Percentiles rank a stretch among this genome's conserved stretches.
Evolutionary conservation across 2,329 filamentous ascomycete genomes (phyloP).

Genomic region (Metarhizium guizhouense): DNA sequence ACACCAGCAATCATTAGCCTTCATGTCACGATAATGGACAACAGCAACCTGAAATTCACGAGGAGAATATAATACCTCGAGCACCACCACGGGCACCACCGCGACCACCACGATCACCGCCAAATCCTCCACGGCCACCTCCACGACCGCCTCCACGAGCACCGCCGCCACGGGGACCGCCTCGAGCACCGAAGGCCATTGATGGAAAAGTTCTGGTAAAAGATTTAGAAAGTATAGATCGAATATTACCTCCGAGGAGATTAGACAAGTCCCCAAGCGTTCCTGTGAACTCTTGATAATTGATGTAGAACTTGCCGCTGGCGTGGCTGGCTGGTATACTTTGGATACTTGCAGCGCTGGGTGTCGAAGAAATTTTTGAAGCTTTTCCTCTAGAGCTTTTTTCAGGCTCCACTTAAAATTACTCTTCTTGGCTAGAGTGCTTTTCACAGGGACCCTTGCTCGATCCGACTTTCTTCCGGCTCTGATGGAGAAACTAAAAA

Average conservation of each 20-base stretch:
- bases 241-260: not conserved
- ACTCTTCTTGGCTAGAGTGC: constrained; percentile 8
- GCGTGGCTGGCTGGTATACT: not conserved
- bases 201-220: not conserved
- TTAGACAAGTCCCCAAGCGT: not conserved
- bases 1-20: constrained; percentile 17
- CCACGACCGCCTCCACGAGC: constrained; percentile 13
- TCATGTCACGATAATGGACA: constrained; percentile 9
- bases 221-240: not conserved
- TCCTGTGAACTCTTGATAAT: constrained; percentile 1
- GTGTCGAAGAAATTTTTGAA: constrained; percentile 30
- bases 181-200: constrained; percentile 22
- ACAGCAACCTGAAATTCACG: not conserved
- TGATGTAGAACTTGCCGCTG: constrained; percentile 11
- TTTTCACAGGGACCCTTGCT: not conserved
- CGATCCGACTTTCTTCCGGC: constrained; percentile 11
- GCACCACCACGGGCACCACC: constrained; percentile 18
- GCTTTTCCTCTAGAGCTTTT: constrained; percentile 18
- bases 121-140: constrained; percentile 20
- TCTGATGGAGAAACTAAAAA: not conserved
- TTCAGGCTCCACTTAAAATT: constrained; percentile 6
- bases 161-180: constrained; percentile 9
- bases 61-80: constrained; percentile 11
- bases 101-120: constrained; percentile 28
- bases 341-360: constrained; percentile 3